Evolutionary conservation across 2,329 filamentous ascomycete species (phyloP), one percentile per base, ranked within the genome.

Genomic region (Ceratocystis diversiconidia): DNA sequence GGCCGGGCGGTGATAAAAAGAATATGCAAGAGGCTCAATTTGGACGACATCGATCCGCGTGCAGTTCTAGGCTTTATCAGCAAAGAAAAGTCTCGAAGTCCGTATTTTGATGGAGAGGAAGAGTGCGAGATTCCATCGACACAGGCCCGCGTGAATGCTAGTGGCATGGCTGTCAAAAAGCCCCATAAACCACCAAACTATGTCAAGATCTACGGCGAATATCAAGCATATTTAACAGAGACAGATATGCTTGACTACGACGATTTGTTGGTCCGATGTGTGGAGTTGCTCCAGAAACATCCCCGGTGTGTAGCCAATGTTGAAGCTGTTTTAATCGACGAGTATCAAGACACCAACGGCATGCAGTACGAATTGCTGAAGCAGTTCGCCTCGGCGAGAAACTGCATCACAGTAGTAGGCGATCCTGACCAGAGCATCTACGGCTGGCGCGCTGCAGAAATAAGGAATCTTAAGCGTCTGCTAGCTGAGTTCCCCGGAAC

Each of bases 381-480:
- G 69, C 80, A 96, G 0, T 86, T 99, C 71, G 90, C 92, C 1
- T 85, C 90, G 68, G 77, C 79, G 25, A 80, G 82, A 55, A 82
- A 84, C 65, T 82, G 85, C n/a, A 92, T 97, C 70, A 97, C 92
- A 0, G 89, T 96, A 67, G 94, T 99, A 3, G 94, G 92, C 43
- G 92, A 99, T 73, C 92, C 94, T 0, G 94, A 99, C 73, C 92
- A 99, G 75, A 96, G 92, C 73, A 99, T 99, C 66, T 99, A 97
- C 73, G 90, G 92, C 22, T 99, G 95, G 80, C 86, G 92, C 22
- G 92, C 90, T 6, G 92, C 94, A 8, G 92, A 99, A 74, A 90
- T 92, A 70, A 87, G 87, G 73, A 99, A 97, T 71, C 79, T 97
- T 61, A 83, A 84, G 69, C 85, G 88, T 1, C 85, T 99, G 79